Evolutionary conservation across 805 yeast species (phyloP), one percentile per base, ranked within the genome.

Genomic region (Candida corydali): DNA sequence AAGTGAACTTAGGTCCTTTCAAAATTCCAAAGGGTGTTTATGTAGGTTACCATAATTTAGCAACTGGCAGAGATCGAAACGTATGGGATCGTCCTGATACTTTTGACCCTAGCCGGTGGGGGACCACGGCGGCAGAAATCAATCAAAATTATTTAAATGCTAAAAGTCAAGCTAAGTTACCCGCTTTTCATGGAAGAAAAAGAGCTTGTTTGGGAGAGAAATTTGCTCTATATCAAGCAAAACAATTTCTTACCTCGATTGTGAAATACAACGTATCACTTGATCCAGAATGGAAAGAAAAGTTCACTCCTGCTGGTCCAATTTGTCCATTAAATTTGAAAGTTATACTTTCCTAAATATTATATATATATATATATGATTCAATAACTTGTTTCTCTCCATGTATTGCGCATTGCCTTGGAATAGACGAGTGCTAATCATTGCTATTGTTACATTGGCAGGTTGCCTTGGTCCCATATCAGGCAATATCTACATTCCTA

Each of bases 171-270:
- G 65, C 73, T 6, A 61, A 59, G 7, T 49, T 77, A 12, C 70
- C 77, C 3, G 69, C 80, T 0, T 77, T 77, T 42, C 82, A 77
- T 50, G 83, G 83, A 5, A 69, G 82, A 8, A 71, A 61, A 43
- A 54, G 83, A 30, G 80, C 81, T 0, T 78, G 83, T 50, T 51
- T 78, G 14, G 83, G 83, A 4, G 82, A 78, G 45, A 71, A 73
- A 44, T 65, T 74, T 50, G 82, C 81, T 1, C 52, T 77, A 7
- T 51, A 55, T 26, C 76, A 75, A 45, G 53, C 67, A 18, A 66
- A 69, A 41, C 50, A 63, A 9, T 59, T 70, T 8, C 34, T 75
- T 4, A 49, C 54, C 5, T 58, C 56, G 26, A 45, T 76, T 9
- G 37, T 76, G 10, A 46, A 52, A 2, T 77, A 59, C 42, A 51